Conservation (phyloP, 306 rosid species). For the Luffa acutangula region DNA sequence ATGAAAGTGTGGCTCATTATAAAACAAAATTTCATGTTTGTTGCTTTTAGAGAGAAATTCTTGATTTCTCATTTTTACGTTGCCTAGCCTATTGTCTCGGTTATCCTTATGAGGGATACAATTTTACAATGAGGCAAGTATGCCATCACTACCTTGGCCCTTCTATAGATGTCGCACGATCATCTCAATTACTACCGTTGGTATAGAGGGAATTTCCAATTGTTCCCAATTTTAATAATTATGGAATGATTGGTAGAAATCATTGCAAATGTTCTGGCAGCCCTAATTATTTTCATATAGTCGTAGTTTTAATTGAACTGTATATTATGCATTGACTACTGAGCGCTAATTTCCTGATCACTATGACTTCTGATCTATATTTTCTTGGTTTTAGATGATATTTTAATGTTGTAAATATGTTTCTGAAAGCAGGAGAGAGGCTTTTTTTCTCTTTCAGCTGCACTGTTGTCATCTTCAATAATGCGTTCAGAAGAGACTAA, state of each 20-base stretch:
- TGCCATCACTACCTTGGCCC: not conserved
- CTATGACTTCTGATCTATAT: not conserved
- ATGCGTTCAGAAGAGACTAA: conserved; percentile 53
- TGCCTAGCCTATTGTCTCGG: not conserved
- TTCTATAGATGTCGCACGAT: not conserved
- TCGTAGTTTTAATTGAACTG: not conserved
- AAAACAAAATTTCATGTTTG: not conserved
- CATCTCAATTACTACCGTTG: not conserved
- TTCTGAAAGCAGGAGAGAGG: conserved; percentile 73
- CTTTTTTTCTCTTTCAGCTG: conserved; percentile 88
- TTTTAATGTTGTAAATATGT: conserved; percentile 4
- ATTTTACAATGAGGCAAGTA: not conserved
- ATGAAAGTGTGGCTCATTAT: too few species aligned
- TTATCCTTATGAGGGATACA: not conserved
- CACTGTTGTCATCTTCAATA: conserved; percentile 62
- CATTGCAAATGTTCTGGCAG: not conserved
- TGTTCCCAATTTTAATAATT: not conserved
- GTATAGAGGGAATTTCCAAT: not conserved
- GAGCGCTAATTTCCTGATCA: not conserved
- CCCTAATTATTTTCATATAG: not conserved
- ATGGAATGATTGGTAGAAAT: not conserved
- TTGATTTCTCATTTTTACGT: not conserved
- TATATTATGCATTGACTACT: not conserved
- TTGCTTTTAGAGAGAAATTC: not conserved
- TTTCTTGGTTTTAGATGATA: not conserved